Percentiles rank a stretch among this genome's conserved stretches.
These are phyloP conservation scores for Cordyceps militaris DNA, from an alignment of 2,329 filamentous ascomycete species.

Conservation along the genomic window DNA sequence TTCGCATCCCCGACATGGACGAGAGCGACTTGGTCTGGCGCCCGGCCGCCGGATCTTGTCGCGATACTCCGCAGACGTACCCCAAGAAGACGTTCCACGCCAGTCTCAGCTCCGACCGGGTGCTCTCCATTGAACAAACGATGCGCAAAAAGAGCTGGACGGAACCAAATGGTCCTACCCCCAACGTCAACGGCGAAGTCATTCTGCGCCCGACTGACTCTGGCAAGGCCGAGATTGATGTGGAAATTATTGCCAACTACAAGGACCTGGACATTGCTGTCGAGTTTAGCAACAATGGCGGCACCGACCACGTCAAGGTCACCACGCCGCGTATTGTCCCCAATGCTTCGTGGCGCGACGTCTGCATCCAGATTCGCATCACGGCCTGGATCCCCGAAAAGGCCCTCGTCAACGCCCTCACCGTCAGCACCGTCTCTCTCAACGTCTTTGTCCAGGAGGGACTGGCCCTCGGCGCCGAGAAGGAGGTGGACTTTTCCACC, in stretches of 20 bases:
- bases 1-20: conserved; percentile 19
- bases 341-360: conserved; percentile 19
- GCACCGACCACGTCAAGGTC: conserved; percentile 32
- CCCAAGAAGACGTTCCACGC: conserved; percentile 19
- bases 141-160: conserved; percentile 18
- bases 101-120: conserved; percentile 28
- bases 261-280: conserved; percentile 29
- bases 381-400: conserved; percentile 40
- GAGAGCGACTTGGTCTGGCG: conserved; percentile 22
- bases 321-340: conserved; percentile 30
- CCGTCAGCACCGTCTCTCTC: conserved; percentile 32
- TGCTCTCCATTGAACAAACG: conserved; percentile 35
- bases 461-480: conserved; percentile 28
- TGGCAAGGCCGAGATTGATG: conserved; percentile 29
- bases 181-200: conserved; percentile 39
- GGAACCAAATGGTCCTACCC: conserved; percentile 17
- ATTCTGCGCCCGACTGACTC: conserved; percentile 33
- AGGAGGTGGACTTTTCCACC: conserved; percentile 27
- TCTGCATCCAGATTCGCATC: conserved; percentile 42
- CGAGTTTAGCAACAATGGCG: conserved; percentile 23
- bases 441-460: conserved; percentile 34
- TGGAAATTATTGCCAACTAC: conserved; percentile 42
- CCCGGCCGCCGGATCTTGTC: conserved; percentile 21
- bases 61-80: conserved; percentile 18
- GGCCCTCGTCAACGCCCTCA: conserved; percentile 31